Conservation (phyloP, 495 filamentous ascomycete species). For the Aspergillus campestris region DNA sequence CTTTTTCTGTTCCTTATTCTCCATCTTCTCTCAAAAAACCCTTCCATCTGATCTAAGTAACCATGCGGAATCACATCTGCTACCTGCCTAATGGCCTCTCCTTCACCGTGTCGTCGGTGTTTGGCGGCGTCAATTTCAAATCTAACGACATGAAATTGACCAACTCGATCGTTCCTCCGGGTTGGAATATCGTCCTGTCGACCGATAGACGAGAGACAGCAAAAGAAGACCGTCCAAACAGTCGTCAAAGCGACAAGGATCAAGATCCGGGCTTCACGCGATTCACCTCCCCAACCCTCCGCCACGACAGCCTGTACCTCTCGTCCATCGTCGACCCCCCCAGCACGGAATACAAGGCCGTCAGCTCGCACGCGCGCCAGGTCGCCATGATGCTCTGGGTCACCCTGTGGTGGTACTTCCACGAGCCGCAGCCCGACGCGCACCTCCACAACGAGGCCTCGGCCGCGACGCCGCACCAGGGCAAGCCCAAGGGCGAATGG, state of each 20-base stretch:
- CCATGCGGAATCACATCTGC: constrained; percentile 28
- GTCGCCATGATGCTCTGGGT: constrained; percentile 96
- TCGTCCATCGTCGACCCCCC: constrained; percentile 82
- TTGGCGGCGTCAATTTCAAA: constrained; percentile 84
- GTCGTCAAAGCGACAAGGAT: constrained; percentile 5
- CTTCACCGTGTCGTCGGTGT: constrained; percentile 71
- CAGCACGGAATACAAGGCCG: constrained; percentile 67
- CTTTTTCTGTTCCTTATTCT: constrained; percentile 14
- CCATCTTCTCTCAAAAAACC: constrained; percentile 4
- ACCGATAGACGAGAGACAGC: constrained; percentile 43
- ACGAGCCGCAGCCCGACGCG: constrained; percentile 44
- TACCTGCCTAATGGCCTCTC: constrained; percentile 82
- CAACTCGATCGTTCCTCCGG: constrained; percentile 65
- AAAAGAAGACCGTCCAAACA: constrained; percentile 4
- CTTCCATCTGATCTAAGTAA: constrained; percentile 4
- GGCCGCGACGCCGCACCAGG: constrained; percentile 52
- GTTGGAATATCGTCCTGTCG: constrained; percentile 81
- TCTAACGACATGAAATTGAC: constrained; percentile 61
- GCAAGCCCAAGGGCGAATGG: constrained; percentile 82
- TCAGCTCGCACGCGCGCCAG: constrained; percentile 69
- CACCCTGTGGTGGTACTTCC: constrained; percentile 95
- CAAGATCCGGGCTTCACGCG: constrained; percentile 29
- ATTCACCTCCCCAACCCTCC: constrained; percentile 64
- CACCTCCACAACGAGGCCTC: constrained; percentile 54
- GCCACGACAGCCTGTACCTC: constrained; percentile 76